These are phyloP conservation scores for Meredithiella fracta DNA, from an alignment of 2,329 filamentous ascomycete species.

Conservation along the genomic window DNA sequence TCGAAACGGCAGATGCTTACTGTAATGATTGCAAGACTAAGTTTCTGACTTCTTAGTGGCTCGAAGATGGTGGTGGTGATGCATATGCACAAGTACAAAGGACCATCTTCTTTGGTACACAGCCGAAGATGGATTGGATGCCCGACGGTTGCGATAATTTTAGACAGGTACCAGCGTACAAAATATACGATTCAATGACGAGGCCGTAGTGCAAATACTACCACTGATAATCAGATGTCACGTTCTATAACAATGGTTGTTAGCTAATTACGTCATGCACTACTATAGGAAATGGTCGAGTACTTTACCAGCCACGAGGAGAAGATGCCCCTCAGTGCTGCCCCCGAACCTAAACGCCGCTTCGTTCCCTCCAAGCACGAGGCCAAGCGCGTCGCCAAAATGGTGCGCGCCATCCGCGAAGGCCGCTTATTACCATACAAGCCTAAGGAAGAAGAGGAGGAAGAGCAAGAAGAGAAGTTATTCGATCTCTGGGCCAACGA, in stretches of 20 bases:
- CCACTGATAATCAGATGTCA: background rate
- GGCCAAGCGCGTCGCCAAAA: conserved; percentile 88
- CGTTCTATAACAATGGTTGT: background rate
- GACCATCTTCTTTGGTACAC: background rate
- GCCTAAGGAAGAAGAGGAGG: conserved; percentile 48
- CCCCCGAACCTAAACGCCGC: conserved; percentile 86
- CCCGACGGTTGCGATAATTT: background rate
- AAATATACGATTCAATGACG: background rate
- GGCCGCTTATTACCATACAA: conserved; percentile 86
- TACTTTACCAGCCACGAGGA: conserved; percentile 87
- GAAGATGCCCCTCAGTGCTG: conserved; percentile 85
- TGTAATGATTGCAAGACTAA: background rate
- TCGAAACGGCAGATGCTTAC: background rate
- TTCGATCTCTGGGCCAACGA: conserved; percentile 97
- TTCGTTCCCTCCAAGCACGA: conserved; percentile 97
- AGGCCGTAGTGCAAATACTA: background rate
- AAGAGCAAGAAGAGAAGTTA: conserved; percentile 41
- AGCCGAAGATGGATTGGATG: too few relatives aligned
- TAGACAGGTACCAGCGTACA: background rate
- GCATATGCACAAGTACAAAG: conserved; percentile 1
- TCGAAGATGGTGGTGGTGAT: background rate
- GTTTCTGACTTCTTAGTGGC: background rate
- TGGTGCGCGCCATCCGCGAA: conserved; percentile 88
- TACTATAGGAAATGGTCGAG: conserved; percentile 57
- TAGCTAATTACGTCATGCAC: conserved; percentile 14